phyloP scores from a whole-genome alignment of 257 asterid genomes.

The Handroanthus guayacan region DNA sequence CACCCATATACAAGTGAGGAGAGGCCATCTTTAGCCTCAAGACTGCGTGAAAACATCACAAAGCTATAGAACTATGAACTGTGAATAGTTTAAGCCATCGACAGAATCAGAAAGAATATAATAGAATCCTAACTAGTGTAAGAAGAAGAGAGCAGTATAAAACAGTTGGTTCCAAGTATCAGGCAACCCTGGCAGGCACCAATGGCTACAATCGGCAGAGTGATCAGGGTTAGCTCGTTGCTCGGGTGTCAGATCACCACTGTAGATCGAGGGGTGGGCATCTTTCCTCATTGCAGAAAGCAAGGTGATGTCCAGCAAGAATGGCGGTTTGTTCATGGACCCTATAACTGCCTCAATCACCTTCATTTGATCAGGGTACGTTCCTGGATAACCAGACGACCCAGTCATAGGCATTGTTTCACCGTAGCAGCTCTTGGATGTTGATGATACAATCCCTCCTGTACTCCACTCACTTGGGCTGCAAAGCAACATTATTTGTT shows the following conservation, averaged over 20 bases:
- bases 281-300: slow-evolving; percentile 95
- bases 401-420: slow-evolving; percentile 69
- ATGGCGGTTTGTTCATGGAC: slow-evolving; percentile 77
- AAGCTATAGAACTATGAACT: slow-evolving; percentile 28
- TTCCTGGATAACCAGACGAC: slow-evolving; percentile 53
- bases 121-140: slow-evolving; percentile 32
- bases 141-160: slow-evolving; percentile 69
- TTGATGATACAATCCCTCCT: slow-evolving; percentile 50
- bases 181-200: slow-evolving; percentile 98
- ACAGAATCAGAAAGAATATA: not conserved
- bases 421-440: slow-evolving; percentile 84
- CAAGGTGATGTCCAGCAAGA: slow-evolving; percentile 79
- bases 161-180: slow-evolving; percentile 97
- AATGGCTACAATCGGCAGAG: slow-evolving; percentile 93
- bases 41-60: not conserved
- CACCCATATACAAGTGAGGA: slow-evolving; percentile 38
- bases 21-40: slow-evolving; percentile 38
- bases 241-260: slow-evolving; percentile 74
- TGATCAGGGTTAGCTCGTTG: slow-evolving; percentile 89
- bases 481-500: slow-evolving; percentile 25
- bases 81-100: not conserved
- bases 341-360: slow-evolving; percentile 57
- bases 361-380: slow-evolving; percentile 67
- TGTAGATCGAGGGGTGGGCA: slow-evolving; percentile 93
- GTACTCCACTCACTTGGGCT: slow-evolving; percentile 89